Conservation (phyloP, 164 flowering plant species). For the Stephania japonica region DNA sequence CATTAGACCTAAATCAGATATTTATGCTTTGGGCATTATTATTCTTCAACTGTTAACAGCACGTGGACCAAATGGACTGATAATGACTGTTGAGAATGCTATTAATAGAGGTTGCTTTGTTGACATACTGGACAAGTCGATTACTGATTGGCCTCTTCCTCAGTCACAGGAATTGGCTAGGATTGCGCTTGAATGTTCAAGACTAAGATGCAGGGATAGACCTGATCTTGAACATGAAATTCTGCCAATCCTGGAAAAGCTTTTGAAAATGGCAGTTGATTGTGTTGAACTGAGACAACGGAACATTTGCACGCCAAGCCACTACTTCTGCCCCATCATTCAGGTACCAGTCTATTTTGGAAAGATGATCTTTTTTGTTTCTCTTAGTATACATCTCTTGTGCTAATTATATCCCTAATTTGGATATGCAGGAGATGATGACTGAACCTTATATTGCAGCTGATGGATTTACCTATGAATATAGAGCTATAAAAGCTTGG, state of each 20-base stretch:
- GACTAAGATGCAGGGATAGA: constrained; percentile 74
- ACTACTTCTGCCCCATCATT: constrained; percentile 78
- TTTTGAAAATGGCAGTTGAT: constrained; percentile 42
- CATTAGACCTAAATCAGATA: constrained; percentile 75
- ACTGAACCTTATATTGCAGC: constrained; percentile 71
- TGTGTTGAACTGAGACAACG: constrained; percentile 24
- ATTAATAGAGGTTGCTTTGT: constrained; percentile 32
- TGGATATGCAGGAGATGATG: constrained; percentile 58
- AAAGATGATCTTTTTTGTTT: background rate
- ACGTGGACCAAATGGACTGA: constrained; percentile 49
- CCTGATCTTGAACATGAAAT: constrained; percentile 77
- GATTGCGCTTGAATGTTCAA: constrained; percentile 55
- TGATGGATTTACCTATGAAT: constrained; percentile 80
- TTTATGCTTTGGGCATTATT: constrained; percentile 71
- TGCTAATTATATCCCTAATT: background rate
- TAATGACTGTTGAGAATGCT: constrained; percentile 44
- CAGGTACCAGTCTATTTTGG: constrained; percentile 36
- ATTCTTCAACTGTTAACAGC: constrained; percentile 63
- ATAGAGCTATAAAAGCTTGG: constrained; percentile 69
- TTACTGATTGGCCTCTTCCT: constrained; percentile 69
- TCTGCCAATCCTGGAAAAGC: constrained; percentile 55
- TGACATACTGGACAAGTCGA: constrained; percentile 52
- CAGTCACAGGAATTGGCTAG: constrained; percentile 53
- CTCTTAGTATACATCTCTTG: background rate
- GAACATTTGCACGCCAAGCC: constrained; percentile 43